Evolutionary conservation across 2,329 filamentous ascomycete species (phyloP), one percentile per base, ranked within the genome.

Genomic region (Colletotrichum euphorbiae): DNA sequence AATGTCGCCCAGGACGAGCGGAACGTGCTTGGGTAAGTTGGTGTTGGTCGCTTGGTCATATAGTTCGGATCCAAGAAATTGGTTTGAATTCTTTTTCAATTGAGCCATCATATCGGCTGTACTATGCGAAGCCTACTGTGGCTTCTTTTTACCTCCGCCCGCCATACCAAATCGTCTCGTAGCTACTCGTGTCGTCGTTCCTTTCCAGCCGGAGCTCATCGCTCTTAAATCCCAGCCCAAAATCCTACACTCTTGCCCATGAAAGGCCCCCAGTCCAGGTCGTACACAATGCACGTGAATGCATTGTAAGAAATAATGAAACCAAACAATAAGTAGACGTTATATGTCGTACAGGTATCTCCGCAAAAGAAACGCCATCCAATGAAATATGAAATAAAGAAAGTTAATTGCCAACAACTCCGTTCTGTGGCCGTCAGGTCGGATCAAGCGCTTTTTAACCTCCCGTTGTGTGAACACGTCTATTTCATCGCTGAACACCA

Each of bases 311-410:
- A 66, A 40, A 61, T 45, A 63, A 46, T 56, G 50, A 60, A 66
- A 69, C 50, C 21, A 67, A 63, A 67, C 55, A 69, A 69, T 67
- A 62, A 62, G 67, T 69, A 69, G 67, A 69, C 67, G 36, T 51
- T 50, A 42, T 54, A 54, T 55, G 67, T 69, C 67, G 38, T 67
- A 69, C 67, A 69, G 67, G 67, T 69, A 69, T 69, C 67, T 62
- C 62, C 50, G 67, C 67, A 57, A 58, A 67, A 61, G 61, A 56
- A 69, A 69, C 67, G 67, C 67, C 67, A 33, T 67, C 42, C 50
- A 48, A 67, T 69, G 62, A 57, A 69, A 67, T 67, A 60, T 57
- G 74, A 66, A 58, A 57, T 59, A 62, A 71, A 48, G 62, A 71
- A 68, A 59, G 52, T 36, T 45, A 57, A 8, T 56, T 46, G 40